Evolutionary conservation across 768 basidiomycete genomes (phyloP).

Genomic region (Trametes sanguinea): DNA sequence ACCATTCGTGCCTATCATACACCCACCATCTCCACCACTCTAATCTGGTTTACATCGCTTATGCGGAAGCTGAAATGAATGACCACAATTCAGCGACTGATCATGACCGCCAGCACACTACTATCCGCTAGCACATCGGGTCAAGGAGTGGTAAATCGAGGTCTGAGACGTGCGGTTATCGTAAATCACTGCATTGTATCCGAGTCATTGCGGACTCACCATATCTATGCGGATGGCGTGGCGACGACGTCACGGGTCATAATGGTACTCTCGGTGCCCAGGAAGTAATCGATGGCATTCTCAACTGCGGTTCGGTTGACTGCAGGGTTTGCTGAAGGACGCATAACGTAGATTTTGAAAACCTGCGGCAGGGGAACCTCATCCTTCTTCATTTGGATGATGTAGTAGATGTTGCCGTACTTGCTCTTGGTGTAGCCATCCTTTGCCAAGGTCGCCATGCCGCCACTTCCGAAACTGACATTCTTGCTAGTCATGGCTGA

Average conservation of each 20-base stretch:
- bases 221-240: neutral
- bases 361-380: neutral
- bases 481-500: neutral
- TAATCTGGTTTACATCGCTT: too few relatives aligned
- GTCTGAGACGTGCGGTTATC: too few relatives aligned
- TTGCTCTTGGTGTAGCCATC: neutral
- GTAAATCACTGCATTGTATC: too few relatives aligned
- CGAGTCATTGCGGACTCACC: neutral
- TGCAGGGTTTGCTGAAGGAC: neutral
- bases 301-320: neutral
- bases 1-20: too few relatives aligned
- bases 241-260: neutral
- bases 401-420: neutral
- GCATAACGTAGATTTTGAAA: neutral
- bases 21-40: too few relatives aligned
- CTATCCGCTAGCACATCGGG: too few relatives aligned
- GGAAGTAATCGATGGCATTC: neutral
- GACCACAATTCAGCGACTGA: too few relatives aligned
- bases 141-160: too few relatives aligned
- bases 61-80: too few relatives aligned
- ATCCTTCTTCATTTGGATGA: neutral
- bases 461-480: neutral
- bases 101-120: too few relatives aligned
- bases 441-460: neutral
- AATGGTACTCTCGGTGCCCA: neutral